These are phyloP conservation scores for Aspergillus ochraceoroseus DNA, from an alignment of 2,329 filamentous ascomycete species.

Conservation along the genomic window DNA sequence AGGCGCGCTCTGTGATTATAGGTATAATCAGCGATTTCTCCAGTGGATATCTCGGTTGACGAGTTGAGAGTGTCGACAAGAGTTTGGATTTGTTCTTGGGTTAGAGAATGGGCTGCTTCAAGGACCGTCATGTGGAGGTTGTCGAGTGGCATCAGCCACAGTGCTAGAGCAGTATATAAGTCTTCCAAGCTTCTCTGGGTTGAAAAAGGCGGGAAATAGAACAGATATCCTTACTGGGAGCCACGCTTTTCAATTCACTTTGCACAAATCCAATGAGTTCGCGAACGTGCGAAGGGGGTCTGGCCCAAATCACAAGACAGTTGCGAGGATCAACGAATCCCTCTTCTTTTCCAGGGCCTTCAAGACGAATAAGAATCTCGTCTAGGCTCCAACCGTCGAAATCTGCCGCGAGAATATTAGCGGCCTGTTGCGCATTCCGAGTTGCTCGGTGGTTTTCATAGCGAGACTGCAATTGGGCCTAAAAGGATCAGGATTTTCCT, in stretches of 20 bases:
- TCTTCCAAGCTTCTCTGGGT: no score
- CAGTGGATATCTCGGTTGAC: background rate
- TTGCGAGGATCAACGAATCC: constrained; percentile 69
- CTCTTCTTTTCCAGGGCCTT: constrained; percentile 59
- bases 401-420: constrained; percentile 59
- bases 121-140: constrained; percentile 77
- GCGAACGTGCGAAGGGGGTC: constrained; percentile 66
- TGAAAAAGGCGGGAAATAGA: background rate
- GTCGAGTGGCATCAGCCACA: constrained; percentile 81
- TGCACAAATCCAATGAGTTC: constrained; percentile 64
- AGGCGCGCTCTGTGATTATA: constrained; percentile 64
- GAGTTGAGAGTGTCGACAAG: background rate
- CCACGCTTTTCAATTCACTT: constrained; percentile 55
- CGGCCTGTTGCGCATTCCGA: constrained; percentile 70
- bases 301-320: constrained; percentile 81
- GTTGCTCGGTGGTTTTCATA: constrained; percentile 68
- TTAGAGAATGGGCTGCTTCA: constrained; percentile 76
- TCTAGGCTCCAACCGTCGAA: constrained; percentile 70
- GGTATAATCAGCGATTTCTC: constrained; percentile 61
- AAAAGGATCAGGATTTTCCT: no score
- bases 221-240: constrained; percentile 58
- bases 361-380: constrained; percentile 63
- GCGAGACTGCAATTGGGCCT: constrained; percentile 57
- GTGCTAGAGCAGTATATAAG: constrained; percentile 45
- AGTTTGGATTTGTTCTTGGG: constrained; percentile 53